Conservation (phyloP, 805 yeast species). For the Blastobotrys robertii region DNA sequence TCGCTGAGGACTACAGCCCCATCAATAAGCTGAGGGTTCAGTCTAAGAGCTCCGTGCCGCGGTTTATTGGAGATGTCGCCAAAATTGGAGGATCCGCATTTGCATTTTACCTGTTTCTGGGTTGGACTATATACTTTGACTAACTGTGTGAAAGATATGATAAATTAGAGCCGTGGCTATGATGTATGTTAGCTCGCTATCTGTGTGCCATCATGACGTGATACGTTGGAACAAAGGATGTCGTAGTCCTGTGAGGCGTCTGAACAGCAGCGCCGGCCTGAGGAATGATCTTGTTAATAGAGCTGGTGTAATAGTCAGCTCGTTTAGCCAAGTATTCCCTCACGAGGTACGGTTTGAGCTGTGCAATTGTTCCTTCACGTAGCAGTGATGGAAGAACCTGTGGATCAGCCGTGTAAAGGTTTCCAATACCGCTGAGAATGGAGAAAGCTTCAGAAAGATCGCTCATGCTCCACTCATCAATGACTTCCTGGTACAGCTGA, state of each 20-base stretch:
- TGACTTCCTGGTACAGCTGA: slow-evolving; percentile 58
- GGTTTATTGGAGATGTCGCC: background rate
- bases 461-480: slow-evolving; percentile 58
- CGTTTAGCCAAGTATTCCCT: slow-evolving; percentile 60
- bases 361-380: slow-evolving; percentile 68
- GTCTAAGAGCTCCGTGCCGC: background rate
- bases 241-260: background rate
- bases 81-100: background rate
- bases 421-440: slow-evolving; percentile 71
- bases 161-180: background rate
- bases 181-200: too few species aligned
- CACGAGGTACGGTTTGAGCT: slow-evolving; percentile 32
- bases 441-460: slow-evolving; percentile 55
- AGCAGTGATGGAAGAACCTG: slow-evolving; percentile 68
- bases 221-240: background rate
- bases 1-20: background rate
- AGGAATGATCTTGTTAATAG: slow-evolving; percentile 21
- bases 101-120: background rate
- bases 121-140: background rate
- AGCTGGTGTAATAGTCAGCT: slow-evolving; percentile 54
- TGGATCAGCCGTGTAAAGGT: slow-evolving; percentile 76
- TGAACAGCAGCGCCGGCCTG: background rate
- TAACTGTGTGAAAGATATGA: background rate
- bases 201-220: background rate
- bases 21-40: background rate